Conservation (phyloP, 2,329 filamentous ascomycete genomes). For the Lasiodiplodia citricola region DNA sequence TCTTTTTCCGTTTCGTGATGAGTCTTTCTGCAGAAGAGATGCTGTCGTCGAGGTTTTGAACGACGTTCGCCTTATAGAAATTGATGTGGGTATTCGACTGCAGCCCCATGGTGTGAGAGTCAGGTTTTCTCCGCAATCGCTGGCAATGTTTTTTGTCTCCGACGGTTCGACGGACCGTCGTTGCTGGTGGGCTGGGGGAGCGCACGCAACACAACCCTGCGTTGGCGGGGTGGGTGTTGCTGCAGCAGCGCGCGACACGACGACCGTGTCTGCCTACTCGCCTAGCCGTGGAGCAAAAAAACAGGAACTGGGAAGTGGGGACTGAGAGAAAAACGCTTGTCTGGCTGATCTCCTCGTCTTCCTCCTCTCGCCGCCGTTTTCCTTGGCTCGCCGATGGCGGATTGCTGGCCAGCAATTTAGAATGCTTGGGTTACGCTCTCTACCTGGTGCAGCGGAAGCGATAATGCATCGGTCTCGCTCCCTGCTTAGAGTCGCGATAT, state of each 20-base stretch:
- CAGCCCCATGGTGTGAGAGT: neutral
- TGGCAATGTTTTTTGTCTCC: neutral
- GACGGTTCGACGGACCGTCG: neutral
- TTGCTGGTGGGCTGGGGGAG: neutral
- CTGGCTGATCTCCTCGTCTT: too few species aligned
- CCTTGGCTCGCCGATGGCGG: too few species aligned
- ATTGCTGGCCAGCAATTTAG: neutral
- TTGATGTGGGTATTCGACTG: constrained; percentile 9
- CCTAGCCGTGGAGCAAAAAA: too few species aligned
- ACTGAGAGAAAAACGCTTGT: too few species aligned
- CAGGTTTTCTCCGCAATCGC: neutral
- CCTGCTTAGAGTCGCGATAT: neutral
- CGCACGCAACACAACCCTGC: neutral
- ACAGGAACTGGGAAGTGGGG: neutral
- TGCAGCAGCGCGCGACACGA: too few species aligned
- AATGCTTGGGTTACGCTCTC: neutral
- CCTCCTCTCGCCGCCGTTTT: too few species aligned
- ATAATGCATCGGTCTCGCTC: neutral
- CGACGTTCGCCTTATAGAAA: neutral
- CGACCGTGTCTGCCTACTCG: too few species aligned
- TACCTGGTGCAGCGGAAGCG: neutral
- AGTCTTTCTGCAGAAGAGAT: neutral
- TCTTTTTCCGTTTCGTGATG: neutral
- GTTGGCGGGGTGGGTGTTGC: too few species aligned
- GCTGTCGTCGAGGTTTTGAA: neutral